Base-by-base conservation (phyloP, 2,329 filamentous ascomycete genomes). In the Microdochium nivale region DNA sequence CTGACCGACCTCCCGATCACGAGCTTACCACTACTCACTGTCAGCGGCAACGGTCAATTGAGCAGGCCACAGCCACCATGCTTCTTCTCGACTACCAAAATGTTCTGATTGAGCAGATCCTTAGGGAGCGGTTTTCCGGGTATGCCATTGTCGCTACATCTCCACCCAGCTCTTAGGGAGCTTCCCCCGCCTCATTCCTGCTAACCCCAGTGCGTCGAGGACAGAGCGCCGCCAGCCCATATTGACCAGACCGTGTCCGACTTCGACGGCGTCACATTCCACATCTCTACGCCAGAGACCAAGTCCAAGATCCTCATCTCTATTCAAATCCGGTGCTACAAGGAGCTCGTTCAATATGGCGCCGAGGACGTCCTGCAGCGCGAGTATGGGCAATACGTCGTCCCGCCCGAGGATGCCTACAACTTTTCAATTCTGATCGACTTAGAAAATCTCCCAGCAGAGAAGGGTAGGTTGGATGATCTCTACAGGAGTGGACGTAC, bases 11-110 rank as follows among this genome's bases (percentile, higher is more conserved):
- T 44, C 40, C 21, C 40, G 19, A 44, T 19, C 21, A 19, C 40
- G 40, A 44, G 19, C 40, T 19, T 8, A n/a, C 40, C 40, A 44
- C 40, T 19, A 23, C 40, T 44, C 19, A 3, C 3, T 3, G 40
- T 3, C 21, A 23, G 40, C 40, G 40, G 16, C 40, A 23, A 4
- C 13, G 40, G 40, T 23, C 40, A 44, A 44, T 44, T 44, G 40
- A 13, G 40, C 40, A 16, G 40, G n/a, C 40, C 40, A 44, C 53
- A 55, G 59, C 60, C 69, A 83, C 66, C 57, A 86, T 86, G 94
- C 84, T 99, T 76, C 86, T 99, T 62, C 85, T 99, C 69, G 95
- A 99, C 75, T 99, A 99, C 66, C 94, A 99, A 70, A 99, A 99
- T 72, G 90, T 95, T 49, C 81, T 99, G 67, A 95, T 99, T 63